phyloP scores from a whole-genome alignment of 2,329 filamentous ascomycete genomes.

The Dryadomyces quercus-mongolicae region DNA sequence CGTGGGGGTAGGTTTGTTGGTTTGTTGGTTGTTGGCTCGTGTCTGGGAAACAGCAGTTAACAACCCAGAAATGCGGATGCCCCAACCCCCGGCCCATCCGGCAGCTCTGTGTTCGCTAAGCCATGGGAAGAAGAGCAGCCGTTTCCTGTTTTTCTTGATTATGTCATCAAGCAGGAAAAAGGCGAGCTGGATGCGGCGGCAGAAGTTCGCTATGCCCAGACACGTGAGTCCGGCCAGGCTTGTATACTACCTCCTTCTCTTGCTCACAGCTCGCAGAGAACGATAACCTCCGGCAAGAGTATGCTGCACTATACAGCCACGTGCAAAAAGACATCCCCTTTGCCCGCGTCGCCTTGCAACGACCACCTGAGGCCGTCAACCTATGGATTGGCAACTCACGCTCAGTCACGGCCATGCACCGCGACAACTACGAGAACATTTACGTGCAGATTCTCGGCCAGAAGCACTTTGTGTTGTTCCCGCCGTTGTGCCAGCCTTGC shows the following conservation, averaged over 20 bases:
- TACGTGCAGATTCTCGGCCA: constrained; percentile 63
- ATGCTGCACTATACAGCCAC: constrained; percentile 47
- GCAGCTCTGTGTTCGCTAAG: constrained; percentile 49
- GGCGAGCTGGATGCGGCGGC: constrained; percentile 14
- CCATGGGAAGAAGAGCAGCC: constrained; percentile 54
- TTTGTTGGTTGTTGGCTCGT: too few species aligned
- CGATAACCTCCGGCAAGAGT: constrained; percentile 69
- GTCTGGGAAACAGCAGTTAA: neutral
- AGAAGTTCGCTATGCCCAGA: constrained; percentile 63
- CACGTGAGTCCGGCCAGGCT: constrained; percentile 35
- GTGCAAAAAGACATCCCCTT: constrained; percentile 56
- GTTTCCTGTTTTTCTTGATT: constrained; percentile 50
- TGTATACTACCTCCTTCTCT: neutral
- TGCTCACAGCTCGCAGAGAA: constrained; percentile 42
- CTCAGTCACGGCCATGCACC: constrained; percentile 62
- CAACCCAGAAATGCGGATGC: constrained; percentile 34
- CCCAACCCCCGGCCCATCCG: constrained; percentile 28
- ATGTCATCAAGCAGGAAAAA: constrained; percentile 46
- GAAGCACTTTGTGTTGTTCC: constrained; percentile 65
- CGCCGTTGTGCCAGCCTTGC: constrained; percentile 57
- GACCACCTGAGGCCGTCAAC: constrained; percentile 62
- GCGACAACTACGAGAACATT: constrained; percentile 77
- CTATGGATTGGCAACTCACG: constrained; percentile 69
- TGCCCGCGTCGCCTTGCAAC: constrained; percentile 56
- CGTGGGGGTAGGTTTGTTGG: constrained; percentile 49